Percentiles rank a stretch among this genome's conserved stretches.
Conservation (phyloP, 192 early-diverging fungal species). For the Jimgerdemannia lactiflua region DNA sequence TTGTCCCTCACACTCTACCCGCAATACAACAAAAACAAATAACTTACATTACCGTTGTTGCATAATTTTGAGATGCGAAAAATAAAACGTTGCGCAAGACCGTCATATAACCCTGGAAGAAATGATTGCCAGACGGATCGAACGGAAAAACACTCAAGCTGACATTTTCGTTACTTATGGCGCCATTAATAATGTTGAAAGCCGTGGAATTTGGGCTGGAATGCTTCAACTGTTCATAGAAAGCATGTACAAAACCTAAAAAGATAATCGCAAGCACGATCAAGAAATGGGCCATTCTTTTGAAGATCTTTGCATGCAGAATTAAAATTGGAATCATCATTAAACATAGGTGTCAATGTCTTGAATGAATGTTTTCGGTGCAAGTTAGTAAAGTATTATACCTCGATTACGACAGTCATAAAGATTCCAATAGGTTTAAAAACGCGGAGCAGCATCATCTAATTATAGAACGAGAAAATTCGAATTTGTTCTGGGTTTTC, state of each 20-base stretch:
- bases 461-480: not conserved
- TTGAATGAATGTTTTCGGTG: too few relatives aligned
- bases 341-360: not conserved
- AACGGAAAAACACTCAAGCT: not conserved
- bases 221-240: not conserved
- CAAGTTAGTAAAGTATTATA: not conserved
- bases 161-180: not conserved
- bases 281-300: not conserved
- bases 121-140: not conserved
- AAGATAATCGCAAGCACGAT: not conserved
- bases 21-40: too few relatives aligned
- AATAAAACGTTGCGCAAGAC: not conserved
- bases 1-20: too few relatives aligned
- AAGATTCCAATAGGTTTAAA: not conserved
- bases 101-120: not conserved
- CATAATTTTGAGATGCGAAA: not conserved
- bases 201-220: not conserved
- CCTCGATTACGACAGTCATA: not conserved
- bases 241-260: not conserved
- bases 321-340: not conserved
- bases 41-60: not conserved
- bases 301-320: not conserved
- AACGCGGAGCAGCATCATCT: not conserved
- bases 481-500: not conserved
- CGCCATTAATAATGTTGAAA: not conserved